Conservation (phyloP, 2,329 filamentous ascomycete species). For the Bimuria novae-zelandiae region DNA sequence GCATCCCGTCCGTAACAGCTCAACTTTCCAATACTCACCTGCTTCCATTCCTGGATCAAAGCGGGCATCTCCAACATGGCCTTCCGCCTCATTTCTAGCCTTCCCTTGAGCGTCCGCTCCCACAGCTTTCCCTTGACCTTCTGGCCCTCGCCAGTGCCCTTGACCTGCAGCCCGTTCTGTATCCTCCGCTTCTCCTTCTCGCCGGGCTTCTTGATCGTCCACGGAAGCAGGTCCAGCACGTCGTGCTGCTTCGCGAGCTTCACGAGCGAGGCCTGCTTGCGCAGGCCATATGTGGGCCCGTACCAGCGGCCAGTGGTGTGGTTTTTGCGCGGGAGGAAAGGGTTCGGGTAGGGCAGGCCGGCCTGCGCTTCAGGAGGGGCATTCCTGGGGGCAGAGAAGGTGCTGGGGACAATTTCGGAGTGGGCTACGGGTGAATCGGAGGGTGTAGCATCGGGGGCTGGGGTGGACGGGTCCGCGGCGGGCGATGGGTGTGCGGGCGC, state of each 20-base stretch:
- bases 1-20: constrained; percentile 30
- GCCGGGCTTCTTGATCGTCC: constrained; percentile 75
- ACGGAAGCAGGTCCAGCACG: constrained; percentile 79
- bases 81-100: constrained; percentile 85
- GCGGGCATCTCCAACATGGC: constrained; percentile 96
- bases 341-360: constrained; percentile 67
- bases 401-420: constrained; percentile 16
- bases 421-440: constrained; percentile 35
- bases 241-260: constrained; percentile 80
- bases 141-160: constrained; percentile 91
- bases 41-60: constrained; percentile 91
- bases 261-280: constrained; percentile 87
- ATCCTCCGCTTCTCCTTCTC: constrained; percentile 71
- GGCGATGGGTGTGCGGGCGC: constrained; percentile 16
- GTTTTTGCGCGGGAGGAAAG: constrained; percentile 81
- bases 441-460: constrained; percentile 48
- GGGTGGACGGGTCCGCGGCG: constrained; percentile 26
- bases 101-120: constrained; percentile 82
- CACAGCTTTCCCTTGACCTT: constrained; percentile 93
- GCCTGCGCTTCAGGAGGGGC: constrained; percentile 19
- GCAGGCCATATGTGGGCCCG: constrained; percentile 78
- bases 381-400: constrained; percentile 16
- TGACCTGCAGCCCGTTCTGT: constrained; percentile 80
- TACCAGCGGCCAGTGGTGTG: constrained; percentile 81
- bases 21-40: constrained; percentile 60